Evolutionary conservation across 352 stramenopile genomes (phyloP), one percentile per base, ranked within the genome.

Genomic region (Phytophthora pini): DNA sequence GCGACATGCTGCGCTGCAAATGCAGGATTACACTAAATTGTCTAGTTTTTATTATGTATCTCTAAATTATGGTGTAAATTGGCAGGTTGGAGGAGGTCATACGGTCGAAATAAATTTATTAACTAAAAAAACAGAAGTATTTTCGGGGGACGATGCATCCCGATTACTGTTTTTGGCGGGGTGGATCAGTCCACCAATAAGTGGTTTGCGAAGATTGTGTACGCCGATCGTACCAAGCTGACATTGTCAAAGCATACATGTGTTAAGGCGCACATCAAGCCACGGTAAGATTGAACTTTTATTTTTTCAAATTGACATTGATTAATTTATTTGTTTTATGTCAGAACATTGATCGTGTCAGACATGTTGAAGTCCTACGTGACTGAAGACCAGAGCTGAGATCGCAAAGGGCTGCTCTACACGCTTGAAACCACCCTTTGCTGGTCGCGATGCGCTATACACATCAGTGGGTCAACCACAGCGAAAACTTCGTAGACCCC

Each of bases 381-480:
- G 9, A 56, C 34, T 6, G 49, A 47, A 36, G 34, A 46, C 20
- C 20, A 26, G 49, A 2, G 1, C 11, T 15, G 49, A 11, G 8
- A 15, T 6, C n/a, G 34, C 6, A 56, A 56, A 36, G 49, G 49
- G 11, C 17, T 34, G 12, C 49, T 56, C 12, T 29, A 56, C 17
- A 56, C 32, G 5, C 49, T 56, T 11, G 49, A 56, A 17, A 56
- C 46, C 49, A 54, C 46, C 34, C 36, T 9, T 20, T 56, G 32
- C 11, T 15, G 6, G 15, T 6, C 20, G 17, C 17, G 17, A 57
- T 57, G 36, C 12, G 13, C 9, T 48, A 57, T 34, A 57, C 9
- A 12, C 50, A 48, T 15, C 50, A 47, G 36, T 57, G 36, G 36
- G 38, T 57, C 26, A 57, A 57, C 22, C 50, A 57, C 50, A 48